Conservation (phyloP, 306 rosid genomes). For the Betula pendula region DNA sequence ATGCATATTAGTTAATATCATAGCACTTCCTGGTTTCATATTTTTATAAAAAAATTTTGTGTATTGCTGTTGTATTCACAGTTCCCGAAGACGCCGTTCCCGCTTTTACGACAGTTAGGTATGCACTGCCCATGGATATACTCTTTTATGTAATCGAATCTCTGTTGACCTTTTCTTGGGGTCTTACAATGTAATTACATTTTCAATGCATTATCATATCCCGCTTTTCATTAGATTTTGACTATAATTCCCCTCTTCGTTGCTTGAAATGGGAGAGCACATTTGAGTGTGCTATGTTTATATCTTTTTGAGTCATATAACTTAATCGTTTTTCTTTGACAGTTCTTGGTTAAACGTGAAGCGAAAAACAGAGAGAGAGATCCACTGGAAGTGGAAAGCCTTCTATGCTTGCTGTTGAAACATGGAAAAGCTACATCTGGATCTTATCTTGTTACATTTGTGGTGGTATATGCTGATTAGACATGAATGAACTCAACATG, state of each 20-base stretch:
- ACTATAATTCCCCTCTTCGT: too few species aligned
- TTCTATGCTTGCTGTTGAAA: constrained; percentile 22
- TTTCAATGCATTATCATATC: background rate
- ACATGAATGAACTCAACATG: constrained; percentile 34
- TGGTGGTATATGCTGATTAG: constrained; percentile 41
- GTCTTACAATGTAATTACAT: background rate
- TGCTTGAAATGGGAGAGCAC: background rate
- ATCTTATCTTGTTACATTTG: constrained; percentile 31
- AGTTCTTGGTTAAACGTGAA: constrained; percentile 28
- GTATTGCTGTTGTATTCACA: constrained; percentile 38
- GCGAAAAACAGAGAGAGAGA: constrained; percentile 18
- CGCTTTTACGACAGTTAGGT: constrained; percentile 91
- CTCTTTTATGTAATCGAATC: constrained; percentile 7
- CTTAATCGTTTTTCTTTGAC: constrained; percentile 16
- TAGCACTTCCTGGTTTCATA: constrained; percentile 19
- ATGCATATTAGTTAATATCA: background rate
- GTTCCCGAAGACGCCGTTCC: constrained; percentile 71
- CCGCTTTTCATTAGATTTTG: background rate
- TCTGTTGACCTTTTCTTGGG: background rate
- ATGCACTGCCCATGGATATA: constrained; percentile 31
- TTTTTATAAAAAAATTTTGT: constrained; percentile 12
- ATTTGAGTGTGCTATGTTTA: background rate
- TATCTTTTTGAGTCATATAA: background rate
- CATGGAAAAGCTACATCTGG: constrained; percentile 44
- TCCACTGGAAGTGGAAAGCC: constrained; percentile 29